Evolutionary conservation across 371 early-diverging fungal species (phyloP).

Genomic region (Syncephalastrum racemosum): DNA sequence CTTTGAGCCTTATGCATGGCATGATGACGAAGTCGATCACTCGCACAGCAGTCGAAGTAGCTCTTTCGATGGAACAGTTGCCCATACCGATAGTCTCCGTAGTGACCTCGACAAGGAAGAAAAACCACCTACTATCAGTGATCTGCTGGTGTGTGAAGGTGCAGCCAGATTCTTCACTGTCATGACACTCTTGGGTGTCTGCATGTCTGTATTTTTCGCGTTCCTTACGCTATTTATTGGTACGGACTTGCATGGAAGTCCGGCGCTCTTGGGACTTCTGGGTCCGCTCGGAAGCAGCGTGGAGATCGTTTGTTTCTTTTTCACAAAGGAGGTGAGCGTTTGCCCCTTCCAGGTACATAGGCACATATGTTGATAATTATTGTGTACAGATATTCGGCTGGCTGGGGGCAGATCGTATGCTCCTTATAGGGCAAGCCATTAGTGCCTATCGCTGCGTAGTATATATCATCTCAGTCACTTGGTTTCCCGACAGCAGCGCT

Average conservation of each 20-base stretch:
- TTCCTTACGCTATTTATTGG: conserved; percentile 34
- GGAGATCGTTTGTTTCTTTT: conserved; percentile 35
- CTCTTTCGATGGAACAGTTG: not conserved
- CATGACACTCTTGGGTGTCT: conserved; percentile 24
- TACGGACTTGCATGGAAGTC: conserved; percentile 28
- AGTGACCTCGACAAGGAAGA: not conserved
- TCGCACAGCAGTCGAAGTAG: not conserved
- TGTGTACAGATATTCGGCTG: conserved; percentile 19
- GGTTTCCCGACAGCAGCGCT: conserved; percentile 15
- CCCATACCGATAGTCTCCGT: not conserved
- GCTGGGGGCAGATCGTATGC: conserved; percentile 27
- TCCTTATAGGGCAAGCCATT: conserved; percentile 24
- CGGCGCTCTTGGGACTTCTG: conserved; percentile 28
- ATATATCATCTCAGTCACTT: conserved; percentile 16
- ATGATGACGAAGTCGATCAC: not conserved
- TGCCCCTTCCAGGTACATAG: not conserved
- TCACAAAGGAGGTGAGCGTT: conserved; percentile 29
- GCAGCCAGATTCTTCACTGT: conserved; percentile 26
- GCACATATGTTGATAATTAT: not conserved
- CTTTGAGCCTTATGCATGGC: conserved; percentile 14
- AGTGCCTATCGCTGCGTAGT: conserved; percentile 24
- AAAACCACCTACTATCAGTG: conserved; percentile 20
- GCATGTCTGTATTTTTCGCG: conserved; percentile 26
- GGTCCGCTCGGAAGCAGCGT: conserved; percentile 37
- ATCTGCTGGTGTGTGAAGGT: conserved; percentile 17